Conservation (phyloP, 306 rosid genomes). For the Luffa aegyptiaca region DNA sequence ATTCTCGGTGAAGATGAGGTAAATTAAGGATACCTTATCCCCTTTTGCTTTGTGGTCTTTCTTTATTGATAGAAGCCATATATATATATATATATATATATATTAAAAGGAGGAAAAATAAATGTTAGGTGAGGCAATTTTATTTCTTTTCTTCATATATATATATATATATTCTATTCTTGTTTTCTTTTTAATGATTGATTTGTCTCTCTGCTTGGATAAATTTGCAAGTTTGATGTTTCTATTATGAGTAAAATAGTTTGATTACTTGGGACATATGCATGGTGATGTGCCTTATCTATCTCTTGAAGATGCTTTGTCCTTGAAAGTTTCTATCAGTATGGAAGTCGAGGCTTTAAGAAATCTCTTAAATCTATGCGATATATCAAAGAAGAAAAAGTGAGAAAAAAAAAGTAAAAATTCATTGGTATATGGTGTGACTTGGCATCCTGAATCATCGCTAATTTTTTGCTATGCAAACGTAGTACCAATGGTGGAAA, state of each 20-base stretch:
- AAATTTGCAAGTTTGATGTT: not conserved
- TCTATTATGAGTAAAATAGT: not conserved
- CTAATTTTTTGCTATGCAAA: not conserved
- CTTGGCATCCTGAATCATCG: not conserved
- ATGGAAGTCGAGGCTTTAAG: not conserved
- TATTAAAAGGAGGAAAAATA: not conserved
- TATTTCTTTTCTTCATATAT: not conserved
- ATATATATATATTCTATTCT: too few species aligned
- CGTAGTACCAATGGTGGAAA: not conserved
- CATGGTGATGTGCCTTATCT: not conserved
- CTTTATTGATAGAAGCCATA: not conserved
- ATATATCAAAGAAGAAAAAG: not conserved
- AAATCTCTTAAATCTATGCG: not conserved
- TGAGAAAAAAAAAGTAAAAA: not conserved
- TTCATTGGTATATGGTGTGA: not conserved
- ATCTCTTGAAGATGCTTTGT: not conserved
- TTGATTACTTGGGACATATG: not conserved
- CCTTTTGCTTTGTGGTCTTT: not conserved
- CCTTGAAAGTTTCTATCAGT: not conserved
- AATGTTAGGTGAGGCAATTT: not conserved
- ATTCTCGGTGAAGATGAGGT: constrained; percentile 90
- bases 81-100: too few species aligned
- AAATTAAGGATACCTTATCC: not conserved
- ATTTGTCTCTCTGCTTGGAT: not conserved
- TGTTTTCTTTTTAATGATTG: not conserved